Evolutionary conservation across 2,329 filamentous ascomycete genomes (phyloP).

Genomic region (Hypoxylon sp.): DNA sequence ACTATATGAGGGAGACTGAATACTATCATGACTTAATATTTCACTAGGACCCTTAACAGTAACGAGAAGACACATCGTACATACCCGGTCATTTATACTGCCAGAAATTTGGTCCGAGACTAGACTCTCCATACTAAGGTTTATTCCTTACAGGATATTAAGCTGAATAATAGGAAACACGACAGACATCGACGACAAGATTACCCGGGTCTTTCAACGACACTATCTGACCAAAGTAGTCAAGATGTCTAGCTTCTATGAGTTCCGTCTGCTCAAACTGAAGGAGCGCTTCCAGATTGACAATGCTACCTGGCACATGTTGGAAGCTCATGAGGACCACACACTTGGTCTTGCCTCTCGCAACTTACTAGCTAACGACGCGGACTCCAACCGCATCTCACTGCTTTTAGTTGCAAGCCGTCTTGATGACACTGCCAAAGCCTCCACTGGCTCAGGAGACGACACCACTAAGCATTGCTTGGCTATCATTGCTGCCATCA

Average conservation of each 20-base stretch:
- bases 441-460: background rate
- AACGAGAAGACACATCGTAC: too few relatives aligned
- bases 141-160: background rate
- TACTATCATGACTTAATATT: too few relatives aligned
- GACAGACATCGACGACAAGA: background rate
- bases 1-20: too few relatives aligned
- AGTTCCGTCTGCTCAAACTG: background rate
- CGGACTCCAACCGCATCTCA: background rate
- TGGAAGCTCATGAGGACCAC: background rate
- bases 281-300: background rate
- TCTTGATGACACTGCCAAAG: background rate
- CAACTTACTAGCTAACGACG: background rate
- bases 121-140: background rate
- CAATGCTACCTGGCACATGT: background rate
- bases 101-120: background rate
- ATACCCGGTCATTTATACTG: background rate
- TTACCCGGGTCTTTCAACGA: background rate
- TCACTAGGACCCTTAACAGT: too few relatives aligned
- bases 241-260: background rate
- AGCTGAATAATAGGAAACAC: background rate
- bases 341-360: too few relatives aligned
- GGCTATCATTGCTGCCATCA: background rate
- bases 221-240: background rate
- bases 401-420: background rate
- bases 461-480: background rate